Conservation (phyloP, 768 basidiomycete genomes). For the Tulasnella calospora region DNA sequence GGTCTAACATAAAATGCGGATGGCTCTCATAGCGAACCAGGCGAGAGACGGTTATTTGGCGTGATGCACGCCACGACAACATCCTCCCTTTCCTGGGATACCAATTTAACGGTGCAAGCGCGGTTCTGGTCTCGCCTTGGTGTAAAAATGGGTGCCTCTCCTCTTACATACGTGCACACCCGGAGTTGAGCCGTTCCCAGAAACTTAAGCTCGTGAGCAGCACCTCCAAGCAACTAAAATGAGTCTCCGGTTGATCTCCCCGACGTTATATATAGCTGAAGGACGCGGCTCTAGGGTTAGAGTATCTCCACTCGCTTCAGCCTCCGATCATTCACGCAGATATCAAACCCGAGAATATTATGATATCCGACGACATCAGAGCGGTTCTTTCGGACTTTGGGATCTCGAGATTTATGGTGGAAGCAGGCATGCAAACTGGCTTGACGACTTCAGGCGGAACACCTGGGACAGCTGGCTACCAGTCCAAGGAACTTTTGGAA, state of each 20-base stretch:
- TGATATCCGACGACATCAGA: background rate
- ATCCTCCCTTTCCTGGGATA: background rate
- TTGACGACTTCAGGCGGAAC: background rate
- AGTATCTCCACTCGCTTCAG: background rate
- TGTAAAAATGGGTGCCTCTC: background rate
- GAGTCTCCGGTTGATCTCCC: background rate
- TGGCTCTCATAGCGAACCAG: background rate
- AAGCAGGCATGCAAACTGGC: background rate
- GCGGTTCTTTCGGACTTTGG: background rate
- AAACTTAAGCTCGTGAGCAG: background rate
- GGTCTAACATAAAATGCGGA: background rate
- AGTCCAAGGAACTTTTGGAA: background rate
- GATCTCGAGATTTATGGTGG: background rate
- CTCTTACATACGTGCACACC: background rate
- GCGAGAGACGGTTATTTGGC: background rate
- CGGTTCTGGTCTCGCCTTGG: background rate
- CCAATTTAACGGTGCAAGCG: background rate
- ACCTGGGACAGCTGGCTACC: background rate
- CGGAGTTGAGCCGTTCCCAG: background rate
- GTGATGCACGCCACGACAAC: background rate
- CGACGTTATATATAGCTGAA: background rate
- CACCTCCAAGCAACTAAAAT: background rate
- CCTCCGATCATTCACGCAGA: constrained; percentile 14
- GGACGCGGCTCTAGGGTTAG: background rate
- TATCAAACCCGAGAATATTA: background rate